Base-by-base conservation (phyloP, 345 rosid species). In the Gossypium mustelinum region DNA sequence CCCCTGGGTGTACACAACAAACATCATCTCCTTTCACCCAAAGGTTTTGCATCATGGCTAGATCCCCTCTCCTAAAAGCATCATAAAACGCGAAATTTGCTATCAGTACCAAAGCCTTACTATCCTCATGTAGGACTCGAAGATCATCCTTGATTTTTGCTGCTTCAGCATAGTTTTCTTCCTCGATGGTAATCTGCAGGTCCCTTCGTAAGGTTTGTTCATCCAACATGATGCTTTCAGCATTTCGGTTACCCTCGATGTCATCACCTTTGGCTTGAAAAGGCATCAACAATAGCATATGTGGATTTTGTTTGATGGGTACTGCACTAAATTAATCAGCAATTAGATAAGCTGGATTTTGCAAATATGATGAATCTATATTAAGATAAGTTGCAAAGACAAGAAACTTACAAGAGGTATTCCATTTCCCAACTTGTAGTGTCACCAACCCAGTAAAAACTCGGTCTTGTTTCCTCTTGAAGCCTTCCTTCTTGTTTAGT, bases 1-100 rank as follows among this genome's bases (percentile, higher is more conserved):
- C 90, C n/a, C 94, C 96, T 0, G 99, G 99, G 75, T 95, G 97
- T 68, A 91, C 95, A 61, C 97, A 92, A 70, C 97, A 91, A 0
- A 85, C 87, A 55, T 87, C 79, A 58, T 84, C 89, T 0, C 87
- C 81, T 77, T 83, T 88, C 2, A 87, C 79, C 98, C 97, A 90
- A 2, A 92, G 78, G 0, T 79, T 34, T 58, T 92, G 97, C 95
- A 90, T 94, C 2, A 82, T 79, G 18, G 91, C 88, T 16, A 94
- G 82, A 75, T 92, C 91, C 10, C 98, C 95, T 11, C 75, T 86
- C 84, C 88, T 87, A 80, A 91, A 94, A 51, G 94, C 77, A 66
- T 85, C 74, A 70, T 92, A 94, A 78, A 94, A 92, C 77, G 82
- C 85, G 75, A 90, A 84, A 79, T 94, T 94, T 69, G 92, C 89